Conservation (phyloP, 306 rosid species). For the Albizia julibrissin region DNA sequence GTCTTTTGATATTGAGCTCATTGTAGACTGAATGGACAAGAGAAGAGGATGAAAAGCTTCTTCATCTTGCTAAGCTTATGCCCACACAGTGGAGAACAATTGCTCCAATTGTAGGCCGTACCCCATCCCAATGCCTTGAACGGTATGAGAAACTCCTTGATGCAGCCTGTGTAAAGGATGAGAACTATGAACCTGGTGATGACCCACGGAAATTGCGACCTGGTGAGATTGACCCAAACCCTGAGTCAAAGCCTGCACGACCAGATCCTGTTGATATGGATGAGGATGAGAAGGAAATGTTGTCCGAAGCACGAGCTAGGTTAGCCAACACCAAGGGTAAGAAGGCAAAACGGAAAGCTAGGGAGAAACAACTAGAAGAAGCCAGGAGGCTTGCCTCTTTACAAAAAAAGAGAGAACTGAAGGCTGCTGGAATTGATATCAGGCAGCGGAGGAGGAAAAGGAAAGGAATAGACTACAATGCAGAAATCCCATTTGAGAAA, state of each 20-base stretch:
- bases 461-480: constrained; percentile 90
- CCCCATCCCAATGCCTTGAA: constrained; percentile 94
- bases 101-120: constrained; percentile 93
- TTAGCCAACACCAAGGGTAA: constrained; percentile 92
- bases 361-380: constrained; percentile 97
- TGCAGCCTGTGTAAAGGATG: constrained; percentile 95
- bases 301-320: constrained; percentile 96
- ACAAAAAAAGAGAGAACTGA: constrained; percentile 90
- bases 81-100: constrained; percentile 98
- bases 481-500: constrained; percentile 95
- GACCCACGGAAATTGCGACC: constrained; percentile 92
- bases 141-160: constrained; percentile 92
- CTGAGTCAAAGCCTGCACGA: constrained; percentile 92
- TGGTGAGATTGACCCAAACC: constrained; percentile 95
- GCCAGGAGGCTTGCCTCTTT: constrained; percentile 96
- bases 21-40: constrained; percentile 93
- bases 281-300: constrained; percentile 99
- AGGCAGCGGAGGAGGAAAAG: constrained; percentile 91
- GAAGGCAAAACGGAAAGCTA: constrained; percentile 92
- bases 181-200: constrained; percentile 89
- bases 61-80: constrained; percentile 97
- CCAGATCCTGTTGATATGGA: constrained; percentile 99
- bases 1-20: constrained; percentile 9
- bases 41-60: constrained; percentile 94
- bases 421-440: constrained; percentile 92